Conservation (phyloP, 768 basidiomycete genomes). For the Lentinula boryana region DNA sequence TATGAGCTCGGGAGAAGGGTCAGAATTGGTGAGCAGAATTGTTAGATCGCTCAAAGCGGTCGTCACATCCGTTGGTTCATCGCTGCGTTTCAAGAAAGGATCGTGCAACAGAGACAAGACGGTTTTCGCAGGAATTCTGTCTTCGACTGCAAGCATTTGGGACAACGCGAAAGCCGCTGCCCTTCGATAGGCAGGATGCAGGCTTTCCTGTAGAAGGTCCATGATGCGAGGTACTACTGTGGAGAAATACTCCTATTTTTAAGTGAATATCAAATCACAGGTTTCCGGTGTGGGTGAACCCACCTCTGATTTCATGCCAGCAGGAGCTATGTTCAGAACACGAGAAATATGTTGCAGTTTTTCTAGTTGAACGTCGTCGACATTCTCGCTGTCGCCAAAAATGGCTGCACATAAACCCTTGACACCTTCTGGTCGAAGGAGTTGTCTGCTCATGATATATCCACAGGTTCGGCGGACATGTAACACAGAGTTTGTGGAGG, state of each 20-base stretch:
- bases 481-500: slow-evolving; percentile 33
- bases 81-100: slow-evolving; percentile 32
- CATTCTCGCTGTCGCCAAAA: slow-evolving; percentile 54
- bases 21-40: slow-evolving; percentile 63
- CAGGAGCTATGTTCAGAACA: slow-evolving; percentile 59
- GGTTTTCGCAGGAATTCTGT: slow-evolving; percentile 19
- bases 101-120: slow-evolving; percentile 43
- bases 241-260: slow-evolving; percentile 53
- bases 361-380: slow-evolving; percentile 51
- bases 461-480: slow-evolving; percentile 57
- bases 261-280: not conserved
- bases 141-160: slow-evolving; percentile 46
- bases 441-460: slow-evolving; percentile 61
- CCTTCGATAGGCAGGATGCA: slow-evolving; percentile 42
- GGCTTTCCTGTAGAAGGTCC: slow-evolving; percentile 36
- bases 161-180: slow-evolving; percentile 67
- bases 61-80: not conserved
- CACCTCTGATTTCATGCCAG: slow-evolving; percentile 49
- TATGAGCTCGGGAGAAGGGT: slow-evolving; percentile 70
- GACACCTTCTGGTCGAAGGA: slow-evolving; percentile 67
- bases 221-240: slow-evolving; percentile 51
- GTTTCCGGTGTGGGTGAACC: slow-evolving; percentile 13
- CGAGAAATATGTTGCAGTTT: slow-evolving; percentile 70
- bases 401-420: slow-evolving; percentile 63
- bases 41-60: slow-evolving; percentile 44